Base-by-base conservation (phyloP, 805 yeast species). In the Phaffomyces thermotolerans region DNA sequence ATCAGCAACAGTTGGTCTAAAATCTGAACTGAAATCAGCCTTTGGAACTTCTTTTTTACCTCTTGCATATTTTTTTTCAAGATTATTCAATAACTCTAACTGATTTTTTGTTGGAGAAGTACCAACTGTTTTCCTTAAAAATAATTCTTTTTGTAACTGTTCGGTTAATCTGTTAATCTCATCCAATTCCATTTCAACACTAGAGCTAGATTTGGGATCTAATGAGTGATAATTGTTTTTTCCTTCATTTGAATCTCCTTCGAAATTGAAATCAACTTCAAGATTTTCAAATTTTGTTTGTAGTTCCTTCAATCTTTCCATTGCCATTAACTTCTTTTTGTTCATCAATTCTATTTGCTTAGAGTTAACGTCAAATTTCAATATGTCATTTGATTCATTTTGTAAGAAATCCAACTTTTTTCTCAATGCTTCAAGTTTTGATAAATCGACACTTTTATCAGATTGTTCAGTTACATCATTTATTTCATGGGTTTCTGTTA, bases 331-430 rank as follows among this genome's bases (percentile, higher is more conserved):
- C 54, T 79, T 84, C 54, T 81, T 82, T 47, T 75, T 75, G 37
- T 72, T 68, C 61, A 81, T 71, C 53, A 75, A 57, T 39, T 83
- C 80, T 47, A 74, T 73, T 42, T 76, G 73, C 44, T 75, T 65
- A 13, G 67, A 67, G 43, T 69, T 63, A 14, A 67, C 63, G 60
- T 83, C 83, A 51, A 71, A 76, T 56, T 84, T 84, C 60, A 85
- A 73, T 34, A 84, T 80, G 49, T 79, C 88, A 59, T 85, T 85
- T 1, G 90, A 80, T 57, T 85, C 90, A 38, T 72, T 71, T 59
- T 85, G 93, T 37, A 85, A 65, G 13, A 72, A 70, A 10, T 81
- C 74, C 33, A 85, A 60, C 52, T 77, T 78, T 44, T 72, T 71
- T 51, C 84, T 70, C 39, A 85, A 65, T 9, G 65, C 64, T 41